Percentiles rank a stretch among this genome's conserved stretches.
Conservation (phyloP, 768 basidiomycete species). For the Pholiota microspora region DNA sequence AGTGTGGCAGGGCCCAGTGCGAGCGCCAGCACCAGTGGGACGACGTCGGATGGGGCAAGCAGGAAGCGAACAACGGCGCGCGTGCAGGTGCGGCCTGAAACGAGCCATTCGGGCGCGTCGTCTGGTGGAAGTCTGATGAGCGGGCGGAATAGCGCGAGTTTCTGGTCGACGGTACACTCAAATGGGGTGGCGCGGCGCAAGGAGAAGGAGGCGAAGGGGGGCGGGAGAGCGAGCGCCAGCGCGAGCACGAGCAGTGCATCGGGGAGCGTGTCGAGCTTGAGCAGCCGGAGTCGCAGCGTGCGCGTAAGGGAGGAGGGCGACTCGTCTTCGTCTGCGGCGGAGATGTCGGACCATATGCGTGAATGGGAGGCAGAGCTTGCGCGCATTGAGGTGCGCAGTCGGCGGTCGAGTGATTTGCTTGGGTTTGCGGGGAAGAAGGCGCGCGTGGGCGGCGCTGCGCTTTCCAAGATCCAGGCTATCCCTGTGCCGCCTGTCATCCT, state of each 20-base stretch:
- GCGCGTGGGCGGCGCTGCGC: constrained; percentile 16
- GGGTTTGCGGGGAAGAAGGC: constrained; percentile 43
- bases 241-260: constrained; percentile 2
- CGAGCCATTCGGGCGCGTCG: constrained; percentile 7
- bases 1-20: neutral
- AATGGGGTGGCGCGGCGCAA: constrained; percentile 14
- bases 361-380: constrained; percentile 83
- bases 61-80: constrained; percentile 15
- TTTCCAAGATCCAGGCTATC: neutral
- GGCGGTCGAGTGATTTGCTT: constrained; percentile 45
- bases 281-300: constrained; percentile 40
- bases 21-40: neutral
- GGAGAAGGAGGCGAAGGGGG: neutral
- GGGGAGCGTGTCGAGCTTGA: constrained; percentile 27
- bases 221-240: neutral
- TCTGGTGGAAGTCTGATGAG: neutral
- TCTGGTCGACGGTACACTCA: constrained; percentile 24
- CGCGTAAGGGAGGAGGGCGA: constrained; percentile 19
- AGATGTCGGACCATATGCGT: constrained; percentile 36
- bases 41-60: neutral
- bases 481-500: neutral
- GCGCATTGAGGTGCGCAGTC: constrained; percentile 64
- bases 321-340: neutral
- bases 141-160: constrained; percentile 10
- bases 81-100: constrained; percentile 11